Conservation (phyloP, 257 asterid species). For the Solanum chilense region DNA sequence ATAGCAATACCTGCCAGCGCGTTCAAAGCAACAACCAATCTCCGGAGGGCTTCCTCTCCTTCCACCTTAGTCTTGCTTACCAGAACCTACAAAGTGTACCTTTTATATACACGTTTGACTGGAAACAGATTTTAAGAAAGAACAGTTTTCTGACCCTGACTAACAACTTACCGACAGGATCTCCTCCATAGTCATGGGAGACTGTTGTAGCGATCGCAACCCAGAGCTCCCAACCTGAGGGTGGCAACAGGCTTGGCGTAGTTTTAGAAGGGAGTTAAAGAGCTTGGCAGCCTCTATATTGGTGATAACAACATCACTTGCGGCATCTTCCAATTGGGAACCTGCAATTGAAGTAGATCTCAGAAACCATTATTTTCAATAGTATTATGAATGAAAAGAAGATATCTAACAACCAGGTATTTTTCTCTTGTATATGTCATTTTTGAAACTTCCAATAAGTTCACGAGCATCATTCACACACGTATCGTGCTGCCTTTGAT, state of each 20-base stretch:
- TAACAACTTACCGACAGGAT: conserved; percentile 59
- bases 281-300: conserved; percentile 82
- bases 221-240: conserved; percentile 99
- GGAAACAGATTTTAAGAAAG: conserved; percentile 3
- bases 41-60: conserved; percentile 94
- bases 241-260: conserved; percentile 99
- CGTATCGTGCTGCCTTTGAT: conserved; percentile 88
- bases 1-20: conserved; percentile 96
- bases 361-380: neutral
- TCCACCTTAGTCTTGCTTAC: conserved; percentile 86
- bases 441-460: conserved; percentile 62
- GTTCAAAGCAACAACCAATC: conserved; percentile 76
- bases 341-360: conserved; percentile 25
- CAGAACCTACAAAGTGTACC: conserved; percentile 52
- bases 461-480: conserved; percentile 88
- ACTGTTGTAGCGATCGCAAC: conserved; percentile 76
- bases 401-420: conserved; percentile 33
- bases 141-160: conserved; percentile 2
- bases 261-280: conserved; percentile 90
- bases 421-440: conserved; percentile 36
- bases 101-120: neutral
- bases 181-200: conserved; percentile 99
- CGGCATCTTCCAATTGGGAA: conserved; percentile 24
- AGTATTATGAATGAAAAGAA: neutral
- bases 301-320: conserved; percentile 50